A percentile compares a stretch with the other conserved stretches of the same genome.
phyloP scores from a whole-genome alignment of 2,329 filamentous ascomycete species.

The Alternaria ventricosa region DNA sequence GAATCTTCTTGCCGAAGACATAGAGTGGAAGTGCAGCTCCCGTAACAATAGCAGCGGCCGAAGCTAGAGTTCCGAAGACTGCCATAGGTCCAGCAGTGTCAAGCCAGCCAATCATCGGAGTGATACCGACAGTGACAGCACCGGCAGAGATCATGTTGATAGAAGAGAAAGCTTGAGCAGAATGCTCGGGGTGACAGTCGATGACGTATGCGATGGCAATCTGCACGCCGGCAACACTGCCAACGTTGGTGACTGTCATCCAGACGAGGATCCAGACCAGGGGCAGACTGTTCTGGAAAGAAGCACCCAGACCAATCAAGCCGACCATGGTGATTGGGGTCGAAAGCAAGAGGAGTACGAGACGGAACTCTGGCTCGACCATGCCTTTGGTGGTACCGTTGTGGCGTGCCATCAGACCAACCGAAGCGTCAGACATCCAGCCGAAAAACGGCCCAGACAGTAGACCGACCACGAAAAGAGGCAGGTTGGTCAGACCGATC shows the following conservation, averaged over 20 bases:
- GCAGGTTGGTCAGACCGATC: conserved; percentile 21
- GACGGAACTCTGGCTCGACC: conserved; percentile 20
- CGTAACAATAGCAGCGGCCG: conserved; percentile 3
- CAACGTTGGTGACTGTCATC: conserved; percentile 13
- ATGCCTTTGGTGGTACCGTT: conserved; percentile 18
- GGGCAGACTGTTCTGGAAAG: conserved; percentile 8
- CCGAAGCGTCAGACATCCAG: conserved; percentile 18
- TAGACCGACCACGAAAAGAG: conserved; percentile 13
- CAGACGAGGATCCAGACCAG: conserved; percentile 17
- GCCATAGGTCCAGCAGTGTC: neutral
- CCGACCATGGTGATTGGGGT: conserved; percentile 15
- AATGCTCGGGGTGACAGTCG: conserved; percentile 19
- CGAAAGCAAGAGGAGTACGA: conserved; percentile 14
- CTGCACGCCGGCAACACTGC: conserved; percentile 8
- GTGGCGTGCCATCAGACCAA: conserved; percentile 12
- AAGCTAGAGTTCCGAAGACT: conserved; percentile 5
- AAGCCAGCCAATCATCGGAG: conserved; percentile 12
- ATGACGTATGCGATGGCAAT: conserved; percentile 18
- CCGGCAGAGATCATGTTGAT: conserved; percentile 14
- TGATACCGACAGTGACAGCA: conserved; percentile 1
- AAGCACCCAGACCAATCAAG: conserved; percentile 10
- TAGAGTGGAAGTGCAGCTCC: conserved; percentile 11
- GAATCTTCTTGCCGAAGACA: conserved; percentile 19
- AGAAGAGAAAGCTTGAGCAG: conserved; percentile 15
- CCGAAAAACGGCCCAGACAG: conserved; percentile 14